Evolutionary conservation across 208 protist species (phyloP).

Genomic region (Crithidia bombi): DNA sequence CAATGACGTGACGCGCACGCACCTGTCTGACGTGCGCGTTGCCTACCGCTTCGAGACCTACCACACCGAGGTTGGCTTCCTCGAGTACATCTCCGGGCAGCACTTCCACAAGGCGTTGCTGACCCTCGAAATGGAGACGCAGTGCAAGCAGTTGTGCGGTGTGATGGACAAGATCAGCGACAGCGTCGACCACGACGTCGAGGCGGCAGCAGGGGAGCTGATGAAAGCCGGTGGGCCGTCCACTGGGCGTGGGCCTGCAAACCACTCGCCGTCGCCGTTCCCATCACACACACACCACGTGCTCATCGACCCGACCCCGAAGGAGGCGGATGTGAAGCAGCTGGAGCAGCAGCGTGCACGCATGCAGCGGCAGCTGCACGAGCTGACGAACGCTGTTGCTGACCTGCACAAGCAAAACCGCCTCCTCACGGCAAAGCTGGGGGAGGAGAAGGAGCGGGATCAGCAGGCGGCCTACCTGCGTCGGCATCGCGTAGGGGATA

Average conservation of each 20-base stretch:
- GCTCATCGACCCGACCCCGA: conserved; percentile 78
- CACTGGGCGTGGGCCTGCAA: conserved; percentile 16
- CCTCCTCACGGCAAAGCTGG: conserved; percentile 79
- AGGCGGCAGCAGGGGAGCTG: neutral
- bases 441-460: conserved; percentile 72
- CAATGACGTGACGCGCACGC: conserved; percentile 82
- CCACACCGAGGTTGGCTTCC: conserved; percentile 85
- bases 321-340: conserved; percentile 68
- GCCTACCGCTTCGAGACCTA: conserved; percentile 92
- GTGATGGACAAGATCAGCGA: neutral
- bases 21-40: conserved; percentile 88
- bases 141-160: conserved; percentile 37
- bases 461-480: conserved; percentile 73
- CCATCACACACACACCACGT: no score
- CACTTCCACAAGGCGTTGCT: conserved; percentile 76
- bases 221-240: neutral
- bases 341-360: conserved; percentile 64
- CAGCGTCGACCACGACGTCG: neutral
- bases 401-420: conserved; percentile 82
- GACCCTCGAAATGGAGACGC: conserved; percentile 67
- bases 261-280: neutral
- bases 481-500: conserved; percentile 44
- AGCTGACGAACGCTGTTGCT: conserved; percentile 54
- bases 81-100: conserved; percentile 85
- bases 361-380: conserved; percentile 71